Percentiles rank a stretch among this genome's conserved stretches.
phyloP scores from a whole-genome alignment of 768 basidiomycete genomes.

The Neoboletus magnificus region DNA sequence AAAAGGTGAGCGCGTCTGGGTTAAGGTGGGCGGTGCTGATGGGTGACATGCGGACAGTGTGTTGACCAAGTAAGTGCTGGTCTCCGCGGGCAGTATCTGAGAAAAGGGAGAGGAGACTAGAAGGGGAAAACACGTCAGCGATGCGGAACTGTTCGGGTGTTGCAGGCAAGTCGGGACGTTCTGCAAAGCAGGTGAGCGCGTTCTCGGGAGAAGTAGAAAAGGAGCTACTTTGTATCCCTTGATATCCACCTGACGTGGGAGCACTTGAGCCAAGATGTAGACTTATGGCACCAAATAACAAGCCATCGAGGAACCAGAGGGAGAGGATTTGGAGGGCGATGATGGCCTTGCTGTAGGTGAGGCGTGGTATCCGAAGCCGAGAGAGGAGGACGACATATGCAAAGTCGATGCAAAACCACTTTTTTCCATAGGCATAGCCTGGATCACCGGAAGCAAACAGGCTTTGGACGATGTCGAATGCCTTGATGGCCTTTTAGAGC shows the following conservation, averaged over 20 bases:
- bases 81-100: constrained; percentile 40
- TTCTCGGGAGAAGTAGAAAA: neutral
- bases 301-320: constrained; percentile 61
- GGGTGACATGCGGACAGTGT: constrained; percentile 89
- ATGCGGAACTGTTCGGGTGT: constrained; percentile 47
- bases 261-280: constrained; percentile 43
- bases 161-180: constrained; percentile 37
- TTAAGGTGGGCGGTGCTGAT: constrained; percentile 92
- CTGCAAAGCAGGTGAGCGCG: constrained; percentile 20
- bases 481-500: constrained; percentile 62
- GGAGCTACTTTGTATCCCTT: constrained; percentile 33
- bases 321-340: constrained; percentile 59
- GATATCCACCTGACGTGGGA: constrained; percentile 11
- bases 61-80: constrained; percentile 73
- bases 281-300: constrained; percentile 70
- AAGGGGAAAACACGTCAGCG: constrained; percentile 46
- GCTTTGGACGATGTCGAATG: constrained; percentile 62
- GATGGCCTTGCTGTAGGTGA: constrained; percentile 62
- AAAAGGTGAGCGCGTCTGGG: constrained; percentile 69
- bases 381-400: constrained; percentile 55
- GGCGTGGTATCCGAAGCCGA: constrained; percentile 68
- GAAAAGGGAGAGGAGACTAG: constrained; percentile 47
- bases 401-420: constrained; percentile 74
- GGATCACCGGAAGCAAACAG: constrained; percentile 45
- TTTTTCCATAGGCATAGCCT: constrained; percentile 48